Evolutionary conservation across 768 basidiomycete species (phyloP), one percentile per base, ranked within the genome.

Genomic region (Naganishia randhawae): DNA sequence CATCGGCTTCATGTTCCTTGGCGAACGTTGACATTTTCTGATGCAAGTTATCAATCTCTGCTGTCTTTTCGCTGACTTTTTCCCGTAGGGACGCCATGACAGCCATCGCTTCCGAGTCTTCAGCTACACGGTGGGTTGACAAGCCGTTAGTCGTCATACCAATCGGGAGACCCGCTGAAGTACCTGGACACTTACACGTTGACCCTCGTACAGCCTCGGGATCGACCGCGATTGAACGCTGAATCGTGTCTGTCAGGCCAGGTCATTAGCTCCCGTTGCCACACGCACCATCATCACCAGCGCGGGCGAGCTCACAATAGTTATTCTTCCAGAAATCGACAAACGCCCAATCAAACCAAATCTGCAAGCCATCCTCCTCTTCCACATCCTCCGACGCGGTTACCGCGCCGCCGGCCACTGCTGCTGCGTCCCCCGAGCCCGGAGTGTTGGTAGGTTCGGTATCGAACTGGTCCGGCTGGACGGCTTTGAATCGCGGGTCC

Each of bases 291-390:
- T 52, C 19, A 5, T 7, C n/a, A n/a, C n/a, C n/a, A n/a, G n/a
- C n/a, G n/a, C n/a, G n/a, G 22, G 51, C 51, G 42, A 6, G 80
- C 90, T 77, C 73, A 95, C 95, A 91, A 76, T 93, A 96, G 76
- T 95, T 94, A 52, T 91, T 93, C 82, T 98, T 98, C 89, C 92
- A 94, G 79, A 97, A 99, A 80, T 99, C 96, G 7, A 96, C 87
- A 80, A 98, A 98, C 0, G 88, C 85, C 92, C 94, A 98, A 78
- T 98, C 94, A 76, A 98, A 90, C 96, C 96, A 98, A 42, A 96
- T 84, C 80, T 93, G 92, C 31, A 76, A 69, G 22, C 77, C 78
- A 45, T 81, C 83, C 31, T 86, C 90, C 74, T 90, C 89, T 70
- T 86, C 86, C 62, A 82, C 81, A 17, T 80, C 75, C 11, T 74